Percentiles rank a stretch among this genome's conserved stretches.
These are phyloP conservation scores for Rhododendron williamsianum DNA, from an alignment of 148 eudicot species.

Conservation along the genomic window DNA sequence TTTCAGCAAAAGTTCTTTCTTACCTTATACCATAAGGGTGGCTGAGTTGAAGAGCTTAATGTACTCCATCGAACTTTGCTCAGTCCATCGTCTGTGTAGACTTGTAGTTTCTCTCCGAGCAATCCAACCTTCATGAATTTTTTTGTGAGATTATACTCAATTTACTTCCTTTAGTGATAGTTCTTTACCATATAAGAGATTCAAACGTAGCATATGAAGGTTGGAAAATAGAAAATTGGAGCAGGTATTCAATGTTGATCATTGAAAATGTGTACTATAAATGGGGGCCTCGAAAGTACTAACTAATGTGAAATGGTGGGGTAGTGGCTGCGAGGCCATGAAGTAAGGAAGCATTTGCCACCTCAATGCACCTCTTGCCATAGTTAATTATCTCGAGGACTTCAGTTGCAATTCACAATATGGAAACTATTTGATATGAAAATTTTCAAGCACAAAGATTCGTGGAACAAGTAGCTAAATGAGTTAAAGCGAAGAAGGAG, in stretches of 20 bases:
- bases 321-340: background rate
- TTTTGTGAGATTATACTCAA: background rate
- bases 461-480: background rate
- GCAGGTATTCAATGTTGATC: background rate
- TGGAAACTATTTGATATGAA: background rate
- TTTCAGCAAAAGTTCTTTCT: background rate
- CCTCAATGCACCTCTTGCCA: background rate
- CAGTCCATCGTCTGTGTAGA: constrained; percentile 30
- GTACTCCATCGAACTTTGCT: constrained; percentile 30
- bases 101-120: constrained; percentile 39
- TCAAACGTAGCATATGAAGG: background rate
- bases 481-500: background rate
- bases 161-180: background rate
- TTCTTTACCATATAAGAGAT: background rate
- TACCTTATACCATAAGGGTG: constrained; percentile 64
- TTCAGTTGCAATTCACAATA: background rate
- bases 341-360: background rate
- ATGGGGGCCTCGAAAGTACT: background rate
- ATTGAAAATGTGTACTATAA: background rate
- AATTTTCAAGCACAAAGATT: background rate
- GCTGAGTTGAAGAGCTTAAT: constrained; percentile 18
- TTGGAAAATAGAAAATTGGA: background rate
- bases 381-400: background rate
- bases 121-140: constrained; percentile 39
- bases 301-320: background rate